These are phyloP conservation scores for Nakataea oryzae DNA, from an alignment of 2,329 filamentous ascomycete genomes.

Conservation along the genomic window DNA sequence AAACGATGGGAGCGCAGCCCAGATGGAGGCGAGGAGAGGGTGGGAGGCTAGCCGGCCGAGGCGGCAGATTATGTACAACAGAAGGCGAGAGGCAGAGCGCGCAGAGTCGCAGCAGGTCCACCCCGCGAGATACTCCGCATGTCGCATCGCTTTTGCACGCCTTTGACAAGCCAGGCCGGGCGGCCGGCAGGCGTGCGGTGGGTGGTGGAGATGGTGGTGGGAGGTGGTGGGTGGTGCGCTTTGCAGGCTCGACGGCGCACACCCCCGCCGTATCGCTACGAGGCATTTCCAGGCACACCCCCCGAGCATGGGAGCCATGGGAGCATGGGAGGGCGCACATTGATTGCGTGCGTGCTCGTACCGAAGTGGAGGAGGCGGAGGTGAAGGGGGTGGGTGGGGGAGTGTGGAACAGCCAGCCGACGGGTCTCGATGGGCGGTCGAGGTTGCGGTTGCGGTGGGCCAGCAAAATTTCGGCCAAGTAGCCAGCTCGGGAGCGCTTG, in stretches of 20 bases:
- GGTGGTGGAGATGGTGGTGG: too few relatives aligned
- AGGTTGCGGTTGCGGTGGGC: neutral
- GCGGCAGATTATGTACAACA: neutral
- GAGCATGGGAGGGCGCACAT: too few relatives aligned
- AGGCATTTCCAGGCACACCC: neutral
- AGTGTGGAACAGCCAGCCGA: neutral
- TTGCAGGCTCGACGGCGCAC: too few relatives aligned
- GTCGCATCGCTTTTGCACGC: neutral
- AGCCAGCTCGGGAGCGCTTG: too few relatives aligned
- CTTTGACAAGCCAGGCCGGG: neutral
- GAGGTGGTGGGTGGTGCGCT: too few relatives aligned
- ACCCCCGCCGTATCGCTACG: neutral
- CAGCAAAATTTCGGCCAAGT: neutral
- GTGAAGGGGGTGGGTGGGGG: neutral
- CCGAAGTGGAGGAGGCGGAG: neutral
- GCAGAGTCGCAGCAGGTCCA: neutral
- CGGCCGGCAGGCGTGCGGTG: too few relatives aligned
- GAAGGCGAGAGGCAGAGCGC: neutral
- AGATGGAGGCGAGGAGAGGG: neutral
- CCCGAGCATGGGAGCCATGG: neutral
- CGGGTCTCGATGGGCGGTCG: too few relatives aligned
- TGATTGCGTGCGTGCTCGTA: neutral
- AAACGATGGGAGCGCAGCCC: neutral
- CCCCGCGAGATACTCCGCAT: neutral
- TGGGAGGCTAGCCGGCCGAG: neutral